Evolutionary conservation across 2,329 filamentous ascomycete species (phyloP).

Genomic region (Colletotrichum horii): DNA sequence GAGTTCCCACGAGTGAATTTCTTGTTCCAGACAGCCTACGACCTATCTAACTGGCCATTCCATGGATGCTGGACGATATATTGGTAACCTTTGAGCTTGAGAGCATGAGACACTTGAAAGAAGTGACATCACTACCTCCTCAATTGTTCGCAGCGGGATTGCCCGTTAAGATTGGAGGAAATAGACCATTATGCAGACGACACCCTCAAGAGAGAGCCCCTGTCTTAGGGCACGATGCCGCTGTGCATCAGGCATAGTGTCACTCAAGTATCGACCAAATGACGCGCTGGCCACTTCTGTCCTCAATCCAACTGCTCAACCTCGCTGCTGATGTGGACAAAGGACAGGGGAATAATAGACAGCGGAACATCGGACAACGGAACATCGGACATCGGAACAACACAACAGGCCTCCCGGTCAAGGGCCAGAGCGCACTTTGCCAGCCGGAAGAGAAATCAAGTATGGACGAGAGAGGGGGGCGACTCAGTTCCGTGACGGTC

Average conservation of each 20-base stretch:
- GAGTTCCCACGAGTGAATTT: accelerated
- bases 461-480: neutral
- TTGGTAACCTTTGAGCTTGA: accelerated
- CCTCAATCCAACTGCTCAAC: neutral
- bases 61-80: neutral
- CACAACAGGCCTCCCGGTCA: neutral
- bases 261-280: neutral
- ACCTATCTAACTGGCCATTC: neutral
- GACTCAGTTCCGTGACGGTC: neutral
- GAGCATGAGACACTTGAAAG: neutral
- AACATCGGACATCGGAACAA: neutral
- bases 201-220: neutral
- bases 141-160: neutral
- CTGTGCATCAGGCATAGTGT: neutral
- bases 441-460: accelerated
- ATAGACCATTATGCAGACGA: neutral
- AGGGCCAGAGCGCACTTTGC: neutral
- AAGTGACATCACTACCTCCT: accelerated
- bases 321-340: neutral
- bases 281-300: neutral
- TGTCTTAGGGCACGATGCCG: neutral
- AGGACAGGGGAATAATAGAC: accelerated
- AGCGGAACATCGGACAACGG: neutral
- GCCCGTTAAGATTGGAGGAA: neutral
- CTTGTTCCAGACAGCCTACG: neutral